These are phyloP conservation scores for Aquilaria agallochum DNA, from an alignment of 441 rosid species.

Conservation along the genomic window DNA sequence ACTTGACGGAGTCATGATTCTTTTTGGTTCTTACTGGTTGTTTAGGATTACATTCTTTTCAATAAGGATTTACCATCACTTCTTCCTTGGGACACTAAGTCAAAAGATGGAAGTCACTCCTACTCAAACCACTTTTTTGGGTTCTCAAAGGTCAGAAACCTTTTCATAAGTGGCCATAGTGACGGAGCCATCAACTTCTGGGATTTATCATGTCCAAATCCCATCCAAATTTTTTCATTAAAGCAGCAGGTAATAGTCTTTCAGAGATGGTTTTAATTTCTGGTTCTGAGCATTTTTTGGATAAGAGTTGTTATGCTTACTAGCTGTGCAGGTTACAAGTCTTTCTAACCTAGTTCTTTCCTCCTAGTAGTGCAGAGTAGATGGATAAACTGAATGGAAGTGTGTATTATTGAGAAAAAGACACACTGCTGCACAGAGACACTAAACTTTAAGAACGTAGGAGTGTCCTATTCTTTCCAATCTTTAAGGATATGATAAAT, in stretches of 20 bases:
- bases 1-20: slow-evolving; percentile 2
- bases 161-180: slow-evolving; percentile 82
- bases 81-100: slow-evolving; percentile 50
- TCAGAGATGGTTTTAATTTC: background rate
- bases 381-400: too few relatives aligned
- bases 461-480: too few relatives aligned
- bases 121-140: slow-evolving; percentile 49
- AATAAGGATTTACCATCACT: slow-evolving; percentile 48
- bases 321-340: background rate
- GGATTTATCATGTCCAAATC: slow-evolving; percentile 77
- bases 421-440: too few relatives aligned
- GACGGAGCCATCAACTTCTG: slow-evolving; percentile 83
- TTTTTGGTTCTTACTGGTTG: slow-evolving; percentile 10
- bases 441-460: too few relatives aligned
- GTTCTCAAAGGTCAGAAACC: slow-evolving; percentile 69
- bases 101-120: slow-evolving; percentile 47
- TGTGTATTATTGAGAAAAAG: too few relatives aligned
- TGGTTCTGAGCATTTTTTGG: too few relatives aligned
- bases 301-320: background rate
- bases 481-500: too few relatives aligned
- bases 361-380: background rate
- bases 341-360: background rate
- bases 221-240: slow-evolving; percentile 52
- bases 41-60: slow-evolving; percentile 55
- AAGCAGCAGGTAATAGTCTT: slow-evolving; percentile 71